These are phyloP conservation scores for Peronosclerospora sorghi DNA, from an alignment of 352 stramenopile species.

Conservation along the genomic window DNA sequence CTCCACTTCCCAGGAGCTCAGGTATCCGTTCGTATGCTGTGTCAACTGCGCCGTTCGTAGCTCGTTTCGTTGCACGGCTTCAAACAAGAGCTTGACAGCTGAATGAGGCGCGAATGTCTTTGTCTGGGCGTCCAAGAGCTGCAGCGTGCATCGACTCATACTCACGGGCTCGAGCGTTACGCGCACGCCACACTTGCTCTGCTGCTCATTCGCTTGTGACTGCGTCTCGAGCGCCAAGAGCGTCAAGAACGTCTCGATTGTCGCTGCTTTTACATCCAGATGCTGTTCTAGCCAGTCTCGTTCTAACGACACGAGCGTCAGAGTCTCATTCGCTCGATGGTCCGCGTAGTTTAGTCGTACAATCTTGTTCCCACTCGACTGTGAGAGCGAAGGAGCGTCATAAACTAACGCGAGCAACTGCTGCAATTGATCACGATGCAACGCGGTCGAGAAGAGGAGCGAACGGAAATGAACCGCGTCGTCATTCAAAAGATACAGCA, in stretches of 20 bases:
- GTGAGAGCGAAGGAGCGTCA: constrained; percentile 3
- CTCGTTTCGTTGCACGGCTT: constrained; percentile 16
- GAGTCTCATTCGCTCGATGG: constrained; percentile 4
- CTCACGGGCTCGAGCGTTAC: too few species aligned
- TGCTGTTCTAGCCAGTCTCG: constrained; percentile 47
- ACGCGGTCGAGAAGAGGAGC: too few species aligned
- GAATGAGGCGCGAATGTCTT: constrained; percentile 23
- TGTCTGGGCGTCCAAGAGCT: too few species aligned
- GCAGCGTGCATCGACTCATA: too few species aligned
- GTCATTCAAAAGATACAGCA: constrained; percentile 70
- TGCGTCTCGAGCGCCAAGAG: constrained; percentile 27
- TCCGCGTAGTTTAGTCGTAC: too few species aligned
- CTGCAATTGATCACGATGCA: constrained; percentile 36
- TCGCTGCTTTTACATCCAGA: too few species aligned
- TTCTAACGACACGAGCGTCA: constrained; percentile 33
- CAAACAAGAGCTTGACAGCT: constrained; percentile 25
- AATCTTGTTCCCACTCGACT: too few species aligned
- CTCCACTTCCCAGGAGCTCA: too few species aligned
- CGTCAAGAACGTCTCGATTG: too few species aligned
- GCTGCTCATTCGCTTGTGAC: constrained; percentile 2
- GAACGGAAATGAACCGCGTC: too few species aligned
- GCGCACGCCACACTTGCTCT: constrained; percentile 6
- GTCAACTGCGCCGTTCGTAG: constrained; percentile 15
- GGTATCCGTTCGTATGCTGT: too few species aligned
- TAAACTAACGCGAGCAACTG: constrained; percentile 35